Evolutionary conservation across 495 filamentous ascomycete species (phyloP).

Genomic region (Hypoxylon lenormandii): DNA sequence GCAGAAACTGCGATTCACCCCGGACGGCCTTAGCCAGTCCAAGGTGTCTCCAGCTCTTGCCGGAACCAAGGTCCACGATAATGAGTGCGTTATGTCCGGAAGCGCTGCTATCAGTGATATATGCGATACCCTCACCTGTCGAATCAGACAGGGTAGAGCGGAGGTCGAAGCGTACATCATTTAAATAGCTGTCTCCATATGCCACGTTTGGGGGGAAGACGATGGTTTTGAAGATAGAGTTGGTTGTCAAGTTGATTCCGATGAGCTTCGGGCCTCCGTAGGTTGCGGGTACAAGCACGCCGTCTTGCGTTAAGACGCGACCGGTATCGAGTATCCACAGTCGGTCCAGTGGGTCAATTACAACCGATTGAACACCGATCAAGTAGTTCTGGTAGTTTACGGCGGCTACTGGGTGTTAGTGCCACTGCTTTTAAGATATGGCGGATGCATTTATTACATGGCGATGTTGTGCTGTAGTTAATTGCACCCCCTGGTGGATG

Average conservation of each 20-base stretch:
- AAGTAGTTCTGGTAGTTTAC: slow-evolving; percentile 59
- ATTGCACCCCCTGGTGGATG: slow-evolving; percentile 59
- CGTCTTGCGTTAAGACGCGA: slow-evolving; percentile 53
- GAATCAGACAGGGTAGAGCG: slow-evolving; percentile 33
- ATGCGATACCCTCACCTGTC: slow-evolving; percentile 57
- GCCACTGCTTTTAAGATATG: not conserved
- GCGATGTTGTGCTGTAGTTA: slow-evolving; percentile 59
- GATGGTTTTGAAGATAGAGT: slow-evolving; percentile 60
- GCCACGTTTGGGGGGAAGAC: slow-evolving; percentile 58
- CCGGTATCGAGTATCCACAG: slow-evolving; percentile 65
- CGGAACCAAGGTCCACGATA: slow-evolving; percentile 60
- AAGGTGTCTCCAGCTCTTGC: slow-evolving; percentile 61
- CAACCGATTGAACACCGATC: slow-evolving; percentile 61
- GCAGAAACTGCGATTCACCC: slow-evolving; percentile 53
- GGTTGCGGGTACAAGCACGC: slow-evolving; percentile 52
- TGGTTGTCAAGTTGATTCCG: slow-evolving; percentile 54
- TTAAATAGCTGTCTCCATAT: slow-evolving; percentile 59
- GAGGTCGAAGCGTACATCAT: slow-evolving; percentile 63
- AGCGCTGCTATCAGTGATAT: slow-evolving; percentile 60
- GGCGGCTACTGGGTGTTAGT: slow-evolving; percentile 30
- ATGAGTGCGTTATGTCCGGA: slow-evolving; percentile 61
- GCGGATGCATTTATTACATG: slow-evolving; percentile 26
- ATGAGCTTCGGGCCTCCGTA: slow-evolving; percentile 61
- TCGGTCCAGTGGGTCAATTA: slow-evolving; percentile 59
- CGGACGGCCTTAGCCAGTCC: slow-evolving; percentile 51